Percentiles rank a stretch among this genome's conserved stretches.
Evolutionary conservation across 1,139 yeast genomes (phyloP).

Genomic region (Scheffersomyces cryptocercus): DNA sequence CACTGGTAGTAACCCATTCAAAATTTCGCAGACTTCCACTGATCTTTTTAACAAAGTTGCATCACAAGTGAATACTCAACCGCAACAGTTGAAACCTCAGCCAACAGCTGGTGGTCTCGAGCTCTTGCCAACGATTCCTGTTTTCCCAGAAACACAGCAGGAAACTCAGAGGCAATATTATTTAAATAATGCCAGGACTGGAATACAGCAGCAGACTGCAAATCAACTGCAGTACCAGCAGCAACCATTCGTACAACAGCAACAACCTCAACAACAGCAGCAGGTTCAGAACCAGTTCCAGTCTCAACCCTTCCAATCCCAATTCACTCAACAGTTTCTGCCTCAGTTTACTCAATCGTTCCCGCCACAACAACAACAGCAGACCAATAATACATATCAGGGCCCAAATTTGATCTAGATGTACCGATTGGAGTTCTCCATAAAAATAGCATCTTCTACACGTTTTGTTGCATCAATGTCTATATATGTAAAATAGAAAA

Average conservation of each 20-base stretch:
- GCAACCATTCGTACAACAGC: slow-evolving; percentile 14
- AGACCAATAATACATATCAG: slow-evolving; percentile 12
- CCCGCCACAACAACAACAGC: slow-evolving; percentile 20
- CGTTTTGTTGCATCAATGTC: no score
- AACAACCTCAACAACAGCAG: slow-evolving; percentile 13
- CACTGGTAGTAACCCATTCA: slow-evolving; percentile 51
- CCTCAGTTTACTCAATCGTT: slow-evolving; percentile 5
- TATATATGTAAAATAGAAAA: no score
- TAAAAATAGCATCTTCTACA: no score
- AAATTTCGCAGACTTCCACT: slow-evolving; percentile 39
- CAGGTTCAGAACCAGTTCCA: slow-evolving; percentile 21
- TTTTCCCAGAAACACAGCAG: slow-evolving; percentile 62
- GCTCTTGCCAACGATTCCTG: slow-evolving; percentile 59
- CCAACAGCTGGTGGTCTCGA: slow-evolving; percentile 73
- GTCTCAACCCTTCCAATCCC: slow-evolving; percentile 4
- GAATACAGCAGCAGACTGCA: slow-evolving; percentile 18
- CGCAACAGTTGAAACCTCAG: slow-evolving; percentile 40
- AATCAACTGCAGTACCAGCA: slow-evolving; percentile 12
- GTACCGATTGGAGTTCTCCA: neutral
- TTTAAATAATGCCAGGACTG: slow-evolving; percentile 35
- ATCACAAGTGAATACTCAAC: slow-evolving; percentile 16
- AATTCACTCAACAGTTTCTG: slow-evolving; percentile 8
- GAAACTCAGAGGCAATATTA: slow-evolving; percentile 38
- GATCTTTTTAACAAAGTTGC: slow-evolving; percentile 31
- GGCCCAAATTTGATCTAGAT: slow-evolving; percentile 25